Base-by-base conservation (phyloP, 2,329 filamentous ascomycete species). In the Botryotinia calthae region DNA sequence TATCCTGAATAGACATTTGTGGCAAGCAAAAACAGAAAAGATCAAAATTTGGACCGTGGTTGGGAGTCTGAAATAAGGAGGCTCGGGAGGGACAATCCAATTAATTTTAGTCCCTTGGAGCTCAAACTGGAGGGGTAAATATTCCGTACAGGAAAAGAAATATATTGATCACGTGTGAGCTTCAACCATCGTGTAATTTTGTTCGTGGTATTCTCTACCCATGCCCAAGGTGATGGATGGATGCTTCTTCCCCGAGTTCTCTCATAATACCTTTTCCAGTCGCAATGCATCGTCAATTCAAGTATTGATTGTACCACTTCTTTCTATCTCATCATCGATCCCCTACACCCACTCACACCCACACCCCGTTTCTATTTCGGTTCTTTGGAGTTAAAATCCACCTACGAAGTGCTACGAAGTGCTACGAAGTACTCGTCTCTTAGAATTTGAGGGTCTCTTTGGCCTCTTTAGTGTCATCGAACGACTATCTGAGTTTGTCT, bases 1-100 rank as follows among this genome's bases (percentile, higher is more conserved):
- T 63, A 20, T 63, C 37, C 12, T 42, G 51, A 18, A 31, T 18
- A n/a, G 48, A 4, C 48, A n/a, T n/a, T 54, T 16, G 48, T 54
- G 48, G 25, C 48, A 54, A n/a, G 48, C 25, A 54, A 16, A 54
- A 54, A 42, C 10, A 37, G 31, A 40, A 56, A 67, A 31, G 25
- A 56, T 42, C 65, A 44, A 37, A 58, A 68, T 56, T 42, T 31
- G 48, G n/a, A 37, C 48, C 65, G 65, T 68, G 48, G 42, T 42
- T n/a, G 48, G 42, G 46, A 54, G 46, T 4, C 44, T 34, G 44
- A 37, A 66, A 37, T 20, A 28, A 14, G 44, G 48, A n/a, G n/a
- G n/a, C n/a, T n/a, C n/a, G n/a, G n/a, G n/a, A 40, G 64, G 31
- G 40, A 42, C 34, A 42, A 56, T 56, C 51, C 28, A 28, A 28